These are phyloP conservation scores for Dictyostelium brefeldianum DNA, from an alignment of 78 protist species.

Conservation along the genomic window DNA sequence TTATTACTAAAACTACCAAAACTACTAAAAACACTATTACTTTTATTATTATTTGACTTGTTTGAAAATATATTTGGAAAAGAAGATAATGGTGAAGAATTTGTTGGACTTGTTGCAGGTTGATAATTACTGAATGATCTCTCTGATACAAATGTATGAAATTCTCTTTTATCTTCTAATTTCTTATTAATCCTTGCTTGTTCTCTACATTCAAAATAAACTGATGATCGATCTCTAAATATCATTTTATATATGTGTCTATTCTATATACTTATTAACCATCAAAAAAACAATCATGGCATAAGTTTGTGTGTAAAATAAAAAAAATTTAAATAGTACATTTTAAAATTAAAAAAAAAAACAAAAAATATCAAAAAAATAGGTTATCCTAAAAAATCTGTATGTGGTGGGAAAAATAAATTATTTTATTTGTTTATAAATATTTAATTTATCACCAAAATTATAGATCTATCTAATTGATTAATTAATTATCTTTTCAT, in stretches of 20 bases:
- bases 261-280: too few species aligned
- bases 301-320: not conserved
- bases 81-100: not conserved
- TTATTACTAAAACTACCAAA: not conserved
- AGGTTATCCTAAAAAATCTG: not conserved
- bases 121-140: not conserved
- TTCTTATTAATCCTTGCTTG: not conserved
- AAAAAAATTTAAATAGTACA: not conserved
- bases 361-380: not conserved
- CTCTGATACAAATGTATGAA: not conserved
- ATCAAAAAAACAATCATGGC: too few species aligned
- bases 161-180: not conserved
- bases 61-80: constrained; percentile 59
- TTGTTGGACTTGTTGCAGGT: not conserved
- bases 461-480: too few species aligned
- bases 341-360: not conserved
- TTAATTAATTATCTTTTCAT: constrained; percentile 29
- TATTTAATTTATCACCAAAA: too few species aligned
- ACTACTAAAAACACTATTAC: too few species aligned
- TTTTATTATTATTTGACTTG: not conserved
- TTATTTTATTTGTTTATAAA: too few species aligned
- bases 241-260: not conserved
- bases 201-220: constrained; percentile 1
- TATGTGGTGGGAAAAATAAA: too few species aligned
- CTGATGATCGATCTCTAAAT: constrained; percentile 9